Evolutionary conservation across 2,329 filamentous ascomycete genomes (phyloP), one percentile per base, ranked within the genome.

Genomic region (Colletotrichum liaoningense): DNA sequence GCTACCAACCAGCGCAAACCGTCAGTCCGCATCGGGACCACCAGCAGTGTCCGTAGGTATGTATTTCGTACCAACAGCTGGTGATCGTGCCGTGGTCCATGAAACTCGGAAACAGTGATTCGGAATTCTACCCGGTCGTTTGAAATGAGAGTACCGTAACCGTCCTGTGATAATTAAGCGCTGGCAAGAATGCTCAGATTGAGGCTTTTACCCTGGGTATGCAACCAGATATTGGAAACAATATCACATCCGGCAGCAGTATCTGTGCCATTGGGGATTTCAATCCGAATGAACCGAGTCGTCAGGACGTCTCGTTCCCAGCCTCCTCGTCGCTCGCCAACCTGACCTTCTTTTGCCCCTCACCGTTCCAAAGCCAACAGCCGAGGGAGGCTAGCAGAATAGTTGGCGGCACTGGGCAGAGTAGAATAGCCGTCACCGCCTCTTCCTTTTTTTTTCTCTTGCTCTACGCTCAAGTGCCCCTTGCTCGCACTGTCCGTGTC

Each of bases 401-500:
- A 57, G 60, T 69, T n/a, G 33, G 60, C 67, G 60, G 56, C 42
- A 49, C 42, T 49, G 42, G 42, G 42, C 42, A 49, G 19, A 49
- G 42, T 38, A 70, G 70, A 56, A 55, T 33, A 73, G 67, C 58
- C 46, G 70, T 73, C 70, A 73, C 70, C 70, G 70, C 70, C 70
- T 73, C 70, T 73, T 70, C 28, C 30, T 11, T 33, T 33, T 33
- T 30, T 30, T 55, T 69, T 58, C 55, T 63, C 52, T 9, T 42
- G 28, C 58, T 28, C 58, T 28, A 8, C 52, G 33, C 12, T 26
- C 46, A n/a, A n/a, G 14, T 19, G 56, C 4, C 30, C n/a, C 49
- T 70, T 70, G 70, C 73, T 66, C 73, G 73, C 70, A 75, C 70
- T 67, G 70, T 59, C 65, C 64, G 60, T 73, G 72, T 74, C 55